Evolutionary conservation across 73 alveolate species (phyloP).

Genomic region (Paramecium tetraurelia): DNA sequence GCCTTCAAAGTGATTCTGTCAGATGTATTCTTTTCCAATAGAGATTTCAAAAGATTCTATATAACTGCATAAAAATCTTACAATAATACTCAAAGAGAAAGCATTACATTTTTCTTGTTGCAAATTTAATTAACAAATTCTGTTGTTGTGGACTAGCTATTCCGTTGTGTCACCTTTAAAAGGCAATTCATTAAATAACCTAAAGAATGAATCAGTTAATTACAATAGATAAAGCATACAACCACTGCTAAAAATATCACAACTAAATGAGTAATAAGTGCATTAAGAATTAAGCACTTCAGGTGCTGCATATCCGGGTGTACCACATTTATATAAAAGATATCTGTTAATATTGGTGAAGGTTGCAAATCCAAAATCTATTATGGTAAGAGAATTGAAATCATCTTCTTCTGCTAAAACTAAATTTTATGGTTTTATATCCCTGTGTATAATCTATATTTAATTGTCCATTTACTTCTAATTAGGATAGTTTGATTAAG

Average conservation of each 20-base stretch:
- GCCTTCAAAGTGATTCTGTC: neutral
- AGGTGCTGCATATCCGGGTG: slow-evolving; percentile 24
- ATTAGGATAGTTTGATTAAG: neutral
- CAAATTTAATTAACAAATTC: neutral
- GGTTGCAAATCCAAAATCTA: slow-evolving; percentile 17
- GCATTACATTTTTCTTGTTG: neutral
- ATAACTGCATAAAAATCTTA: neutral
- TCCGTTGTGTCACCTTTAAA: neutral
- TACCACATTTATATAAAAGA: neutral
- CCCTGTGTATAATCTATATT: neutral
- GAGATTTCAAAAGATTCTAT: neutral
- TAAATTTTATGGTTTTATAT: neutral
- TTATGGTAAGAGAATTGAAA: neutral
- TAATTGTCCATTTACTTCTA: neutral
- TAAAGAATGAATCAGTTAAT: neutral
- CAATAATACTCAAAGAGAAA: neutral
- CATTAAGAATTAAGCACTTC: neutral
- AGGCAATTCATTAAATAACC: neutral
- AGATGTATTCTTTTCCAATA: neutral
- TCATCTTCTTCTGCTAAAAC: neutral
- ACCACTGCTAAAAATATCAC: slow-evolving; percentile 2
- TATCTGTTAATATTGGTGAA: neutral
- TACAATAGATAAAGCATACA: neutral
- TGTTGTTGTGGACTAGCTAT: neutral
- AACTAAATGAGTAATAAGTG: neutral